phyloP scores from a whole-genome alignment of 1,284 basidiomycete species.

The Fomitopsis schrenkii region DNA sequence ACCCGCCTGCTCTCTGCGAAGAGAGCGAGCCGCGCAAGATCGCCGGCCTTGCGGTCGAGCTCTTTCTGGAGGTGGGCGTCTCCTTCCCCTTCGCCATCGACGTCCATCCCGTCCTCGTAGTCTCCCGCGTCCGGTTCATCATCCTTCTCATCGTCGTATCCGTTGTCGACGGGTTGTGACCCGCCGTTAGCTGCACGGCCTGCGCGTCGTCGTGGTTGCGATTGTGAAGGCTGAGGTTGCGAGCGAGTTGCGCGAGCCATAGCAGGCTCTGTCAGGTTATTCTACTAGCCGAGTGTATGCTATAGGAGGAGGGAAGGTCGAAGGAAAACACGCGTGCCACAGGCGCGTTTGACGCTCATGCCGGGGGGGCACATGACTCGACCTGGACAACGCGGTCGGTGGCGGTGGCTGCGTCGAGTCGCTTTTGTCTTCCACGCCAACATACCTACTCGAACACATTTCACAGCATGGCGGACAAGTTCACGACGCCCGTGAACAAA shows the following conservation, averaged over 20 bases:
- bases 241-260: constrained; percentile 9
- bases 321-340: background rate
- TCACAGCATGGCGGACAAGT: constrained; percentile 14
- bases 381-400: background rate
- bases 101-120: constrained; percentile 23
- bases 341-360: background rate
- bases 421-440: background rate
- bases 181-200: background rate
- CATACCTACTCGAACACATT: background rate
- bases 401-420: background rate
- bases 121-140: constrained; percentile 23
- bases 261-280: background rate
- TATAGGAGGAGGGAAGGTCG: background rate
- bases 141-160: constrained; percentile 21
- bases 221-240: constrained; percentile 3
- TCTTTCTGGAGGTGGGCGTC: constrained; percentile 35
- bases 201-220: constrained; percentile 1
- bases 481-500: constrained; percentile 23
- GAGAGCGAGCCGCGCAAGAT: constrained; percentile 69
- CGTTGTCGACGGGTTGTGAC: constrained; percentile 24
- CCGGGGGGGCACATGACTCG: too few species aligned
- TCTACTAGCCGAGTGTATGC: background rate
- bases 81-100: background rate
- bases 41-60: constrained; percentile 51
- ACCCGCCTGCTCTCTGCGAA: constrained; percentile 64